phyloP scores from a whole-genome alignment of 2,329 filamentous ascomycete species.

The Knoxdaviesia proteae region DNA sequence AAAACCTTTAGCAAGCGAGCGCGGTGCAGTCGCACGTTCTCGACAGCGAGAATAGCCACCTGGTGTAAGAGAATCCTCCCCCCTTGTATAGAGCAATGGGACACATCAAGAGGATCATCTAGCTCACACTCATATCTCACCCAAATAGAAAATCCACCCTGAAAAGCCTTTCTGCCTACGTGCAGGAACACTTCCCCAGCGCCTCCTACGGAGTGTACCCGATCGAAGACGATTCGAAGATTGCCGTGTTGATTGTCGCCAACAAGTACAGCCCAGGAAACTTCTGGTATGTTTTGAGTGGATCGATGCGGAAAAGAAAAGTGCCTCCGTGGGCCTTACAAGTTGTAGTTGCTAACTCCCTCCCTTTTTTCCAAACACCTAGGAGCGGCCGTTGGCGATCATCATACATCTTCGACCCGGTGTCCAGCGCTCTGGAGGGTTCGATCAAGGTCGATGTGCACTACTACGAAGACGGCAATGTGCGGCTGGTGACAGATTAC shows the following conservation, averaged over 20 bases:
- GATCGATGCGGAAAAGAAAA: not conserved
- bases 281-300: conserved; percentile 50
- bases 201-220: conserved; percentile 70
- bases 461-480: conserved; percentile 98
- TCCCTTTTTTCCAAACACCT: not conserved
- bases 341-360: conserved; percentile 6
- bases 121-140: not conserved
- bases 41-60: conserved; percentile 55
- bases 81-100: not conserved
- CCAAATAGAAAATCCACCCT: conserved; percentile 48
- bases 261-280: conserved; percentile 98
- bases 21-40: conserved; percentile 57
- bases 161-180: conserved; percentile 56
- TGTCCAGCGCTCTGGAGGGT: conserved; percentile 49
- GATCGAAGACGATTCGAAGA: conserved; percentile 48
- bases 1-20: conserved; percentile 47
- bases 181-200: conserved; percentile 72
- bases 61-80: conserved; percentile 42
- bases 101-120: not conserved
- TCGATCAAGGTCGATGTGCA: conserved; percentile 86
- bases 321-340: not conserved
- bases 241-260: conserved; percentile 70
- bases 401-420: conserved; percentile 57
- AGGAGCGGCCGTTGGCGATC: conserved; percentile 96
- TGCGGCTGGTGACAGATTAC: conserved; percentile 80